phyloP scores from a whole-genome alignment of 352 stramenopile genomes.

The Globisporangium splendens region DNA sequence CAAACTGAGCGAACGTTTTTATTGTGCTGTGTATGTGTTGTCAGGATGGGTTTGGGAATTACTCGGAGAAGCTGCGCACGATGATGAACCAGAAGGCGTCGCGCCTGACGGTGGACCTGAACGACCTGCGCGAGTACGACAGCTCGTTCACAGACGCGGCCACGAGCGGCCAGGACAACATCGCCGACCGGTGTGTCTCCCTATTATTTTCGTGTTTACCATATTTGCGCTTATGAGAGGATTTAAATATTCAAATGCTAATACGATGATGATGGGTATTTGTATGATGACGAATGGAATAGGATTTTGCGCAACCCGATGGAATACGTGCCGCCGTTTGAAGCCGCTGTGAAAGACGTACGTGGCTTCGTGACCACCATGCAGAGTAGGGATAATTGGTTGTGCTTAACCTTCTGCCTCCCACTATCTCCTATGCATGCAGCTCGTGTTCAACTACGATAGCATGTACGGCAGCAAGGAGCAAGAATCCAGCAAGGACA shows the following conservation, averaged over 20 bases:
- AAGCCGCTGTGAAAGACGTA: constrained; percentile 76
- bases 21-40: not conserved
- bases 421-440: not conserved
- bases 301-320: constrained; percentile 74
- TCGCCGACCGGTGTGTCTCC: constrained; percentile 41
- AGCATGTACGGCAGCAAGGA: constrained; percentile 80
- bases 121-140: constrained; percentile 90
- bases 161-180: constrained; percentile 63
- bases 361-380: not conserved
- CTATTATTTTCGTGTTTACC: not conserved
- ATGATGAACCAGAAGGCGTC: constrained; percentile 78
- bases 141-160: constrained; percentile 67
- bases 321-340: constrained; percentile 81
- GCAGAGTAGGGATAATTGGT: no score
- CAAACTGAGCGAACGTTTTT: not conserved
- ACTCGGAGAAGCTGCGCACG: constrained; percentile 71
- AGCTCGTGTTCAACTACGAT: constrained; percentile 77
- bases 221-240: no score
- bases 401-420: no score
- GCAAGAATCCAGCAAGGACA: constrained; percentile 57
- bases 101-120: constrained; percentile 86
- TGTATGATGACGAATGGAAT: not conserved
- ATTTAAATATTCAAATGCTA: not conserved
- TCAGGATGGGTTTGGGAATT: constrained; percentile 72
- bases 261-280: not conserved